Evolutionary conservation across 495 filamentous ascomycete species (phyloP), one percentile per base, ranked within the genome.

Genomic region (Lepidopterella palustris): DNA sequence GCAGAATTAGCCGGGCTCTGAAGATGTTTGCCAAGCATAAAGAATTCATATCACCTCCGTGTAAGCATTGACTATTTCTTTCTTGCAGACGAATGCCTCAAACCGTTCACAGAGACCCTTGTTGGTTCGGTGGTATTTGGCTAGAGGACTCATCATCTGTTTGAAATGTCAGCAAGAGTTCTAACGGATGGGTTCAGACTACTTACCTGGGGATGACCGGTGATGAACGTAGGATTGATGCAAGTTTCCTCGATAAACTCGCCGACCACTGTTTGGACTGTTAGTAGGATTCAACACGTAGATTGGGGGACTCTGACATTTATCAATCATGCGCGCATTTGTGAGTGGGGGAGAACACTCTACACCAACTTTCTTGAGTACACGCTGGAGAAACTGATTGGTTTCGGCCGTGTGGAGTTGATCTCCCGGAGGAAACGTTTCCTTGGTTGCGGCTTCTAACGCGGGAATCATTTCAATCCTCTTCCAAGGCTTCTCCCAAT

Each of bases 281-380:
- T 42, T 13, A 42, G 13, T 42, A 42, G 35, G 3, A 15, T 42
- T 42, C 9, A 42, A 18, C 13, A 42, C 13, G 13, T 3, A 4
- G 13, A 42, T 2, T 15, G 18, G 35, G 18, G 35, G 18, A 42
- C 92, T 65, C 96, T 91, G 75, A 92, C 96, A 66, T 96, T 91
- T 96, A 77, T 98, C 93, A 53, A 98, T 84, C 87, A 97, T 96
- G 56, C 95, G 83, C n/a, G 92, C 87, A 70, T 96, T 97, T 59
- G 93, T 99, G 54, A 87, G 79, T 8, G 93, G 93, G 1, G 92
- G 85, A 23, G 90, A 77, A 79, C 92, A 97, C 13, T 96, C 89
- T 18, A 98, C 84, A 24, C 87, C 87, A 70, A 87, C 86, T 82
- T 96, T 95, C 81, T 91, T 86, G 25, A 92, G 81, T 4, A 97